phyloP scores from a whole-genome alignment of 345 rosid genomes.

The Eucalyptus melliodora region DNA sequence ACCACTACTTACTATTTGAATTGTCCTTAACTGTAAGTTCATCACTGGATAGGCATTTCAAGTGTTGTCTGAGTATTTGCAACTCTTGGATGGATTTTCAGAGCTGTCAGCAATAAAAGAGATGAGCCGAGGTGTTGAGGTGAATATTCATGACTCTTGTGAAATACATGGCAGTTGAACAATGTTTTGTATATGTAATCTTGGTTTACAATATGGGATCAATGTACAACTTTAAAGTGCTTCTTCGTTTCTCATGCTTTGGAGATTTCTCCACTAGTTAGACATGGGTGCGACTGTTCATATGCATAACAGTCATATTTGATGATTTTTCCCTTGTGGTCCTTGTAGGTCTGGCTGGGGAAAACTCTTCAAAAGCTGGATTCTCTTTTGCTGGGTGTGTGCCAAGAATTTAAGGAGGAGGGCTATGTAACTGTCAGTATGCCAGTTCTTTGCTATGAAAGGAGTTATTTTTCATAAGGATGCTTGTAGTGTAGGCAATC shows the following conservation, averaged over 20 bases:
- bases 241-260: not conserved
- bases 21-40: not conserved
- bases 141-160: constrained; percentile 8
- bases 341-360: constrained; percentile 87
- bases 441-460: not conserved
- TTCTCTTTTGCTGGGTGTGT: constrained; percentile 84
- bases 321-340: not conserved
- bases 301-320: not conserved
- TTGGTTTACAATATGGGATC: not conserved
- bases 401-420: constrained; percentile 91
- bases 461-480: not conserved
- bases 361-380: constrained; percentile 95
- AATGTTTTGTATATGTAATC: not conserved
- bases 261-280: not conserved
- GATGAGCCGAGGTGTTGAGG: constrained; percentile 98
- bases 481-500: not conserved
- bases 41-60: constrained; percentile 73
- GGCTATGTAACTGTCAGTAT: constrained; percentile 74
- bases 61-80: constrained; percentile 93
- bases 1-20: not conserved
- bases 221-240: not conserved
- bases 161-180: not conserved
- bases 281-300: not conserved
- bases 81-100: constrained; percentile 79
- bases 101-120: constrained; percentile 83